phyloP scores from a whole-genome alignment of 495 filamentous ascomycete species.

The Filosporella fistucella region DNA sequence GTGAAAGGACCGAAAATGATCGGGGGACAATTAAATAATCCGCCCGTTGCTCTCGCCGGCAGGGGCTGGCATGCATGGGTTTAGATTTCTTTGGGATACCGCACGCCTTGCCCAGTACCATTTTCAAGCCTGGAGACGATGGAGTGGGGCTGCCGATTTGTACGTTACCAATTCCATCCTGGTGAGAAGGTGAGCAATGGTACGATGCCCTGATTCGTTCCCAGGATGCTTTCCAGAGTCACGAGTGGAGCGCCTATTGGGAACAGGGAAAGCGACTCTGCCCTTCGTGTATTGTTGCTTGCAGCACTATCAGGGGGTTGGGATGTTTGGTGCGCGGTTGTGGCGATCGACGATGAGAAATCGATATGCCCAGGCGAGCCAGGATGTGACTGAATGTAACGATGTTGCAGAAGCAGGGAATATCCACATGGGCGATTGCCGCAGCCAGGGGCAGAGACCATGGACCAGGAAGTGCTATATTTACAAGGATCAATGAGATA shows the following conservation, averaged over 20 bases:
- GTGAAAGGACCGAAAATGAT: too few species aligned
- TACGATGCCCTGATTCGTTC: not conserved
- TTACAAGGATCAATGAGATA: too few species aligned
- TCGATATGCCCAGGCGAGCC: too few species aligned
- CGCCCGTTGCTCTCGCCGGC: too few species aligned
- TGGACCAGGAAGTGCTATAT: too few species aligned
- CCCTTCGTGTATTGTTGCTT: conserved; percentile 8
- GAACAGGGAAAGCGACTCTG: not conserved
- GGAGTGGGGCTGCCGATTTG: not conserved
- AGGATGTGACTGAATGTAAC: too few species aligned
- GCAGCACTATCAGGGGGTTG: not conserved
- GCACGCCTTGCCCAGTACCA: not conserved
- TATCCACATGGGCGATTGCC: too few species aligned
- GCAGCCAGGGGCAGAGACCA: too few species aligned
- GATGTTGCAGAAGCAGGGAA: too few species aligned
- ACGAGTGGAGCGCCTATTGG: not conserved
- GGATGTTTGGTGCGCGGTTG: too few species aligned
- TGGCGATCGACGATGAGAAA: conserved; percentile 6
- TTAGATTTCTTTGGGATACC: conserved; percentile 1
- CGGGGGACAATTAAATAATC: too few species aligned
- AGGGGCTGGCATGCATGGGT: not conserved
- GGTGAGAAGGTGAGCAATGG: not conserved
- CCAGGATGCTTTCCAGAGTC: not conserved
- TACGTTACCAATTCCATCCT: too few species aligned
- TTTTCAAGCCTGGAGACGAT: conserved; percentile 4